These are phyloP conservation scores for Isabelozyma rhagii DNA, from an alignment of 805 yeast genomes.

Conservation along the genomic window DNA sequence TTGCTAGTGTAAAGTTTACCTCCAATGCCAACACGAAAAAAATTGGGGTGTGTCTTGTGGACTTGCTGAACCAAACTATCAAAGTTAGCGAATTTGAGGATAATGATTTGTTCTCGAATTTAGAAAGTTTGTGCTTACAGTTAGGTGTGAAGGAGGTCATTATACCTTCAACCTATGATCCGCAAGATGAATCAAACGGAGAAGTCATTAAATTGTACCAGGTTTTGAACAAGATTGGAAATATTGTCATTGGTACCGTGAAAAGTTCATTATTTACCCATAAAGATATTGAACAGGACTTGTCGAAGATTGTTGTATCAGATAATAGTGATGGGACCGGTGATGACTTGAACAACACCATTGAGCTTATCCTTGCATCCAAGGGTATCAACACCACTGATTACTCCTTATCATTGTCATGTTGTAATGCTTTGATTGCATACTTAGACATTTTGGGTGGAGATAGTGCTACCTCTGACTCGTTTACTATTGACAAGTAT, in stretches of 20 bases:
- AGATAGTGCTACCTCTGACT: slow-evolving; percentile 47
- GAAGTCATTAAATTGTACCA: slow-evolving; percentile 65
- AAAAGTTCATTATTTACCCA: slow-evolving; percentile 56
- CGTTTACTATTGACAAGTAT: slow-evolving; percentile 59
- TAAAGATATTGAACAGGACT: slow-evolving; percentile 74
- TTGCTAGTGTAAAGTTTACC: slow-evolving; percentile 37
- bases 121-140: slow-evolving; percentile 85
- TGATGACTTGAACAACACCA: slow-evolving; percentile 16
- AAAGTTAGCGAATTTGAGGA: slow-evolving; percentile 81
- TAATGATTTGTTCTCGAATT: slow-evolving; percentile 80
- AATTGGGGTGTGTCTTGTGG: slow-evolving; percentile 79
- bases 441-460: slow-evolving; percentile 66
- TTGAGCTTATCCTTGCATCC: slow-evolving; percentile 49
- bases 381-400: slow-evolving; percentile 49
- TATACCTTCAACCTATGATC: slow-evolving; percentile 44
- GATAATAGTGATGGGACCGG: slow-evolving; percentile 21
- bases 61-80: slow-evolving; percentile 61
- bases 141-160: slow-evolving; percentile 85
- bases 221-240: slow-evolving; percentile 71
- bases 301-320: slow-evolving; percentile 58
- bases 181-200: slow-evolving; percentile 40
- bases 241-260: slow-evolving; percentile 62
- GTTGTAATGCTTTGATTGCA: slow-evolving; percentile 64
- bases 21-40: slow-evolving; percentile 41
- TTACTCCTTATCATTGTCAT: slow-evolving; percentile 49